These are phyloP conservation scores for Anethum foeniculum DNA, from an alignment of 140 eudicot species.

Conservation along the genomic window DNA sequence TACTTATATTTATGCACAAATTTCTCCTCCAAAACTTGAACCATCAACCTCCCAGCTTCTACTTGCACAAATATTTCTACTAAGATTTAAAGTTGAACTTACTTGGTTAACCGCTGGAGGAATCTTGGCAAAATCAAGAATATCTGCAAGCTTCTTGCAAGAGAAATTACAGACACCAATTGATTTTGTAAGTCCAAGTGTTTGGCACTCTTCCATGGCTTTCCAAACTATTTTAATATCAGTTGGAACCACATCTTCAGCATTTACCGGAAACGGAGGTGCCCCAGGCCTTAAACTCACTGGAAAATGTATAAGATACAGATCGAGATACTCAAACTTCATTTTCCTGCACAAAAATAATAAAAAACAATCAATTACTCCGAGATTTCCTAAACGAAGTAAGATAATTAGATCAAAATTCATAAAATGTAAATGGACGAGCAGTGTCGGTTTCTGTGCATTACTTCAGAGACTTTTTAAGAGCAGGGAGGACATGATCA, in stretches of 20 bases:
- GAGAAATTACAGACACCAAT: neutral
- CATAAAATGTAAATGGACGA: neutral
- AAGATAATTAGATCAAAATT: neutral
- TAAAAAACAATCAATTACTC: neutral
- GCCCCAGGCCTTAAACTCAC: neutral
- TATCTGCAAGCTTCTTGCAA: neutral
- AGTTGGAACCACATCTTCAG: neutral
- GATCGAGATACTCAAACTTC: neutral
- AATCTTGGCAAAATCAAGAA: neutral
- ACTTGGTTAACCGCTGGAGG: neutral
- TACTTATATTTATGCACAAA: no score
- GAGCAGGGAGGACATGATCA: neutral
- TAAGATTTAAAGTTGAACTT: neutral
- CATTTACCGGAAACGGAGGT: neutral
- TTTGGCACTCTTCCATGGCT: constrained; percentile 1
- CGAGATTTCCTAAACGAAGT: neutral
- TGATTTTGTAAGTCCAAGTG: neutral
- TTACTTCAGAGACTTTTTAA: neutral
- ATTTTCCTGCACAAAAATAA: neutral
- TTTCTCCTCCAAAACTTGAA: no score
- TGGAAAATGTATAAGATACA: neutral
- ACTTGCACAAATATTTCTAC: no score
- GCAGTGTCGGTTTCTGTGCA: neutral
- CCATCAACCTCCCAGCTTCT: no score
- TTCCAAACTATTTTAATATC: neutral